Base-by-base conservation (phyloP, 495 filamentous ascomycete species). In the Bacidia gigantensis region DNA sequence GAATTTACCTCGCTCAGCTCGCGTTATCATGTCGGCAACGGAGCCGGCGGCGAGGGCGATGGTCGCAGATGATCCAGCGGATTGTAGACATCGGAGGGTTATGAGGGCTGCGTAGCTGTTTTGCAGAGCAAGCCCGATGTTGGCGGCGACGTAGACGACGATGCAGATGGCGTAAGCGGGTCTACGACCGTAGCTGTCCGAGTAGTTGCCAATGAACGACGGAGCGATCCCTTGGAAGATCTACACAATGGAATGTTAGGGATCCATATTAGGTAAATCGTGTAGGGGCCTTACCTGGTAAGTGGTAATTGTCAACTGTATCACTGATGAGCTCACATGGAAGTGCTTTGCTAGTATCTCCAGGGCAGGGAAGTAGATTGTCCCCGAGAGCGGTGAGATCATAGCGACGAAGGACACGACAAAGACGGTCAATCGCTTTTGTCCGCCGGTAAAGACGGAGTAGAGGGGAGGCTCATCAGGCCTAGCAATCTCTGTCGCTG, bases 71-170 rank as follows among this genome's bases (percentile, higher is more conserved):
- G 72, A 79, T 0, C 82, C 82, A 0, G 73, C 69, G 46, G 74
- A 78, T 62, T 86, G 82, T 3, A 84, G 11, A 64, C 76, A 79
- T 12, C 82, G 69, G 5, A 85, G 62, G 0, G 82, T 67, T 26
- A 86, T 59, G 12, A 86, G 60, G 0, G 79, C 75, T 12, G 72
- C 70, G 56, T 78, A 86, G 43, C 70, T 69, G 25, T 74, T 66
- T 46, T 82, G 78, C 22, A 83, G 57, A 5, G 80, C 80, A 0
- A 84, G 64, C 0, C 80, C 82, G 29, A 84, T 72, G 55, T 81
- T 81, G 26, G 82, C 82, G 32, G 65, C 69, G 3, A 79, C 56
- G 54, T 83, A 85, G 21, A 84, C 71, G 45, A 64, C 53, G 49
- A 83, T 78, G n/a, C 68, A 65, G 7, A 80, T 55, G 18, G 82